Evolutionary conservation across 345 rosid genomes (phyloP).

Genomic region (Lenwebbia sp.): DNA sequence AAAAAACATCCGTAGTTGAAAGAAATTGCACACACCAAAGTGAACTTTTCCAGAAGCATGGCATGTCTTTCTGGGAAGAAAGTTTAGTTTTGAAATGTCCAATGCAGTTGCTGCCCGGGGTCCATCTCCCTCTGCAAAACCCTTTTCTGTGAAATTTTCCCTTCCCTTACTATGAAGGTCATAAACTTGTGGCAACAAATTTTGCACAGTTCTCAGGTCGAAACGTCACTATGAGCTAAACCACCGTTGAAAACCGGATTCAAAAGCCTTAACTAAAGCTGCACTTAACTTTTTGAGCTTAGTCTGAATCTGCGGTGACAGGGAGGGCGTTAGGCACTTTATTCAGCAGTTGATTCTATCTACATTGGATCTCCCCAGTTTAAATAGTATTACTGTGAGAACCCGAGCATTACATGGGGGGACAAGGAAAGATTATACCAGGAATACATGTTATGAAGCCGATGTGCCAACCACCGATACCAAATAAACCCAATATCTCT

Average conservation of each 20-base stretch:
- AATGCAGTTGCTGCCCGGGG: background rate
- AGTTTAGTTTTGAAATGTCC: background rate
- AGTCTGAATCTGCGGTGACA: background rate
- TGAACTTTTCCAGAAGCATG: background rate
- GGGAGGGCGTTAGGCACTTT: background rate
- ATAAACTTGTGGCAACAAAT: background rate
- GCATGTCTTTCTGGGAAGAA: background rate
- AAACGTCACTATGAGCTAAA: background rate
- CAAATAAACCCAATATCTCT: background rate
- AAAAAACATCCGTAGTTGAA: background rate
- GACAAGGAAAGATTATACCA: background rate
- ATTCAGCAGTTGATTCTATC: background rate
- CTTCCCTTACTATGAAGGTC: background rate
- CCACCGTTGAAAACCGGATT: background rate
- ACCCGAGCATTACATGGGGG: background rate
- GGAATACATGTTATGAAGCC: background rate
- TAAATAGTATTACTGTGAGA: background rate
- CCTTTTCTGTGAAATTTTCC: background rate
- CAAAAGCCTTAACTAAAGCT: background rate
- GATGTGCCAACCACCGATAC: background rate
- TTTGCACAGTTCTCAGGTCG: background rate
- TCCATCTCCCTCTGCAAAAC: background rate
- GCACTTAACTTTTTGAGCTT: background rate
- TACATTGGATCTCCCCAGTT: background rate
- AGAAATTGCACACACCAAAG: background rate